Evolutionary conservation across 768 basidiomycete genomes (phyloP).

Genomic region (Dendrothele bispora): DNA sequence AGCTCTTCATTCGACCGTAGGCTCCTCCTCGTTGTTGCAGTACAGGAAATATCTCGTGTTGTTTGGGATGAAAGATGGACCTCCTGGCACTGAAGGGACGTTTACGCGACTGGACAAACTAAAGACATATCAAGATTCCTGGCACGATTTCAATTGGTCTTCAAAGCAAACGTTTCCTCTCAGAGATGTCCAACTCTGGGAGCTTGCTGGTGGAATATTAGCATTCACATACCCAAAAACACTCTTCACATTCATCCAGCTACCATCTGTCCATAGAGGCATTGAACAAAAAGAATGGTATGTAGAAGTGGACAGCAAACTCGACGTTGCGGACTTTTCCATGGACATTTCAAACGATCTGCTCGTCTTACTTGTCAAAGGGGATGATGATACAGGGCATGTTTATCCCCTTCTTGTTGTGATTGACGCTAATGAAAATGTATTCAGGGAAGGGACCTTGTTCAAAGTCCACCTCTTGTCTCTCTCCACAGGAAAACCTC

Average conservation of each 20-base stretch:
- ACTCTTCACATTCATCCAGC: slow-evolving; percentile 20
- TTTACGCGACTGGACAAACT: slow-evolving; percentile 24
- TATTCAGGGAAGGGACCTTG: neutral
- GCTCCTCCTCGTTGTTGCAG: slow-evolving; percentile 19
- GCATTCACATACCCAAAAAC: slow-evolving; percentile 14
- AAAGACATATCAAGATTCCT: slow-evolving; percentile 23
- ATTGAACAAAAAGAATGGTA: slow-evolving; percentile 27
- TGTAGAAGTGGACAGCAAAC: slow-evolving; percentile 19
- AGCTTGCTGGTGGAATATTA: slow-evolving; percentile 34
- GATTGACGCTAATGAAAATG: too few relatives aligned
- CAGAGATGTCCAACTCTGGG: slow-evolving; percentile 26
- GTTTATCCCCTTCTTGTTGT: neutral
- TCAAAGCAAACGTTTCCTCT: slow-evolving; percentile 12
- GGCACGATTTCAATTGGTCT: slow-evolving; percentile 25
- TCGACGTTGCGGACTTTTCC: slow-evolving; percentile 33
- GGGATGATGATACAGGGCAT: neutral
- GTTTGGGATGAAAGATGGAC: slow-evolving; percentile 25
- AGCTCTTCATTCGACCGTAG: slow-evolving; percentile 24
- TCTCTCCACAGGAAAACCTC: slow-evolving; percentile 13
- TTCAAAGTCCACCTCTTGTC: slow-evolving; percentile 12
- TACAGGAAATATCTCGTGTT: slow-evolving; percentile 31
- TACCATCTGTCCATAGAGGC: slow-evolving; percentile 29
- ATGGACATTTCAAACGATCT: slow-evolving; percentile 36
- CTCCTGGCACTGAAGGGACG: slow-evolving; percentile 15
- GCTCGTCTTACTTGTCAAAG: slow-evolving; percentile 28